phyloP scores from a whole-genome alignment of 1,139 yeast species.

The Sugiyamaella japonica region DNA sequence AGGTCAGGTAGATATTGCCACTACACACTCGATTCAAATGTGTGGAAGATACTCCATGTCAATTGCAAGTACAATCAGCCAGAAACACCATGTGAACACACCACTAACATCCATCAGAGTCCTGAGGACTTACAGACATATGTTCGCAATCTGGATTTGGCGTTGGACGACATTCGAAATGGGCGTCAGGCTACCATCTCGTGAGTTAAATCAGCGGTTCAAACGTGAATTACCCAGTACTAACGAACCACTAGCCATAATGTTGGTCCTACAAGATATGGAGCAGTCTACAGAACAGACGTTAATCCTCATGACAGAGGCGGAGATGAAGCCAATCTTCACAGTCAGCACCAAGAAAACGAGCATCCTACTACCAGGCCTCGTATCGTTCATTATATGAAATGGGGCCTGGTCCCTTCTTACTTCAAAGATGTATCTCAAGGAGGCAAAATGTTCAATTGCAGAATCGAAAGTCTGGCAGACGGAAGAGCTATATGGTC shows the following conservation, averaged over 20 bases:
- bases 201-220: too few species aligned
- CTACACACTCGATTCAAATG: too few species aligned
- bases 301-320: slow-evolving; percentile 12
- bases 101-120: slow-evolving; percentile 12
- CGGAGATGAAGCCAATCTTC: slow-evolving; percentile 13
- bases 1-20: too few species aligned
- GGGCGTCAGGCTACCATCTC: slow-evolving; percentile 31
- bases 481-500: slow-evolving; percentile 35
- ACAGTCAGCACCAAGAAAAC: background rate
- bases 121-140: slow-evolving; percentile 24
- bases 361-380: background rate
- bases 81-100: too few species aligned
- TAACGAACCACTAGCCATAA: slow-evolving; percentile 40
- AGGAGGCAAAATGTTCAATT: slow-evolving; percentile 38
- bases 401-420: slow-evolving; percentile 61
- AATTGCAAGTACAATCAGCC: slow-evolving; percentile 19
- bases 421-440: slow-evolving; percentile 48
- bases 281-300: slow-evolving; percentile 46
- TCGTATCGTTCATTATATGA: slow-evolving; percentile 44
- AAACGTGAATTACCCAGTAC: too few species aligned
- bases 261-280: slow-evolving; percentile 52
- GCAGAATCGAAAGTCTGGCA: slow-evolving; percentile 37
- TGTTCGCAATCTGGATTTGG: slow-evolving; percentile 26
- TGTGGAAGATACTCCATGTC: slow-evolving; percentile 30
- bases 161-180: slow-evolving; percentile 30